These are phyloP conservation scores for Nothophytophthora sp. DNA, from an alignment of 352 stramenopile species.

Conservation along the genomic window DNA sequence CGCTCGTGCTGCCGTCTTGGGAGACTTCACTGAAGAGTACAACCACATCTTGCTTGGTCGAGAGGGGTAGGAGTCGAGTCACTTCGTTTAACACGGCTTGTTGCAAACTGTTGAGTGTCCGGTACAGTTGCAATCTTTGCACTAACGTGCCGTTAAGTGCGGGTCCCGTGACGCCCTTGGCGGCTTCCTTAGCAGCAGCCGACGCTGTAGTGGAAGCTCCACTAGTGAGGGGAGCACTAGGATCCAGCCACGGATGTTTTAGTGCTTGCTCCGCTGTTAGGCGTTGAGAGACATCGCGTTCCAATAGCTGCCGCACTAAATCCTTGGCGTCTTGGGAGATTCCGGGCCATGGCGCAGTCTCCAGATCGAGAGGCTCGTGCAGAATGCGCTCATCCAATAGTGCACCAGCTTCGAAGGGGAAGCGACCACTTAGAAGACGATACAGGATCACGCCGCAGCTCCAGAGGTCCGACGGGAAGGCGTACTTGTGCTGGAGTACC, in stretches of 20 bases:
- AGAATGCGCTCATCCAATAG: conserved; percentile 70
- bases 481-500: conserved; percentile 61
- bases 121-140: conserved; percentile 75
- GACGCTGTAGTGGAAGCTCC: conserved; percentile 20
- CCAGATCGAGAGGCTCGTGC: conserved; percentile 56
- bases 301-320: conserved; percentile 46
- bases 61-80: conserved; percentile 46
- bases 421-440: conserved; percentile 57
- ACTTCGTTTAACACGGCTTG: conserved; percentile 67
- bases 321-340: conserved; percentile 66
- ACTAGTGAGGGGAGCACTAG: conserved; percentile 18
- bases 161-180: conserved; percentile 22
- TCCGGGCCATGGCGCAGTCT: conserved; percentile 42
- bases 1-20: conserved; percentile 36
- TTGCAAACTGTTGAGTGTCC: conserved; percentile 71
- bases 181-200: conserved; percentile 22
- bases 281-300: conserved; percentile 40
- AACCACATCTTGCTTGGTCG: conserved; percentile 55
- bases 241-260: conserved; percentile 62
- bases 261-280: conserved; percentile 64
- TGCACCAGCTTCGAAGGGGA: conserved; percentile 60
- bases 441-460: conserved; percentile 82
- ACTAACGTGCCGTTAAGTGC: conserved; percentile 66
- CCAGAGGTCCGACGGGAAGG: conserved; percentile 76
- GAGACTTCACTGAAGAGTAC: conserved; percentile 74